Base-by-base conservation (phyloP, 1,284 basidiomycete species). In the Trichosporon ovoides region DNA sequence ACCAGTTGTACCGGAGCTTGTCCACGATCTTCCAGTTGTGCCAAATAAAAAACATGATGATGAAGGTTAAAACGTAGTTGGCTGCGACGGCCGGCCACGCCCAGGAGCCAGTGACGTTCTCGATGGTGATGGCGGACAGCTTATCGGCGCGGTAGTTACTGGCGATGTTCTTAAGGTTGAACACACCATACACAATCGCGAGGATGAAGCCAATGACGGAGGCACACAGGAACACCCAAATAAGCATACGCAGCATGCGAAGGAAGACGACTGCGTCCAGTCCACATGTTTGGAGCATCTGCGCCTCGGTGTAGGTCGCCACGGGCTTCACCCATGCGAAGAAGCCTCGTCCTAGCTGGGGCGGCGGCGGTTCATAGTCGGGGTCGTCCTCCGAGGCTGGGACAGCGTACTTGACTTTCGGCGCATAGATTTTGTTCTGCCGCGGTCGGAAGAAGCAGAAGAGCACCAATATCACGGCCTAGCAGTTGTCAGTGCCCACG, bases 221-320 rank as follows among this genome's bases (percentile, higher is more conserved):
- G 55, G 92, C 81, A 38, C 79, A 76, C 43, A 83, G 79, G 80
- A 93, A 94, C 28, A 69, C 61, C 38, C 61, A 62, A 9, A 92
- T 85, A 70, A 89, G 83, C 80, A 99, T 86, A 61, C 92, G 86
- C 28, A 88, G 82, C 75, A 98, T 97, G 20, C 94, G 87, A 18
- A 99, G 84, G 76, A 91, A 99, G 13, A 89, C 84, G 52, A 92
- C 87, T 0, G 94, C 95, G 73, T 99, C 96, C 19, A 97, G 84
- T 16, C 91, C 43, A 22, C 43, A 48, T 1, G 43, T 48, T 16
- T 48, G 43, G 3, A 48, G 43, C 43, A 48, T 28, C 3, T 48
- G 43, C 4, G 43, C 14, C 43, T 48, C 43, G 14, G 22, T 48
- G 43, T 31, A 48, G 24, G 43, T 48, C 52, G 92, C 70, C 19